Percentiles rank a stretch among this genome's conserved stretches.
Evolutionary conservation across 352 stramenopile species (phyloP).

Genomic region (Phytophthora litchii): DNA sequence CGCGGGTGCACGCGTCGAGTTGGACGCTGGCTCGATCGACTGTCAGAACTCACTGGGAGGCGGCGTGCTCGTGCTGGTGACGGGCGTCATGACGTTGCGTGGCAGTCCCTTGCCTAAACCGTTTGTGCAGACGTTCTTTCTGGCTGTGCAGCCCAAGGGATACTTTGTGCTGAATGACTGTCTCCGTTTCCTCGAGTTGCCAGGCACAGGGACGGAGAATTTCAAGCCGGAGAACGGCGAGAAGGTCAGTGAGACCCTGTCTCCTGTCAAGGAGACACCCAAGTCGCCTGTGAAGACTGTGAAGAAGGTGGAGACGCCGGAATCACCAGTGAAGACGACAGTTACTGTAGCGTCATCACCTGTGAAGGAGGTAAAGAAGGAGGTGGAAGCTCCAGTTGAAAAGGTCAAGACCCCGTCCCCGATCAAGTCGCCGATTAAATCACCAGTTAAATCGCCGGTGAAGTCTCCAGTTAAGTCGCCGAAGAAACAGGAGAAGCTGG

Average conservation of each 20-base stretch:
- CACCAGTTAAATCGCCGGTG: constrained; percentile 16
- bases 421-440: not conserved
- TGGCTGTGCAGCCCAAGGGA: constrained; percentile 86
- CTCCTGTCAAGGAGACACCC: constrained; percentile 28
- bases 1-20: constrained; percentile 73
- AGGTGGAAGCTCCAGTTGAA: constrained; percentile 1
- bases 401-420: constrained; percentile 25
- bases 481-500: constrained; percentile 38
- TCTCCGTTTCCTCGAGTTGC: constrained; percentile 82
- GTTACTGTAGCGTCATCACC: constrained; percentile 41
- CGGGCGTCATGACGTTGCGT: constrained; percentile 84
- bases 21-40: constrained; percentile 87
- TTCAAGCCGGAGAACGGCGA: constrained; percentile 4
- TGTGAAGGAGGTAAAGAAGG: constrained; percentile 38
- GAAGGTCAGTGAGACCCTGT: constrained; percentile 25
- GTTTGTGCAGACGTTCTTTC: constrained; percentile 90
- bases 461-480: constrained; percentile 20
- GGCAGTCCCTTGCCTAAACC: constrained; percentile 56
- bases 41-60: constrained; percentile 76
- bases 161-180: constrained; percentile 91
- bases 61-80: constrained; percentile 86
- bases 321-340: constrained; percentile 29
- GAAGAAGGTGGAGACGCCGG: constrained; percentile 19
- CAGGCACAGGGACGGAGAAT: constrained; percentile 30
- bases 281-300: constrained; percentile 19